A percentile compares a stretch with the other conserved stretches of the same genome.
Evolutionary conservation across 1,284 basidiomycete species (phyloP).

Genomic region (Cerrena zonata): DNA sequence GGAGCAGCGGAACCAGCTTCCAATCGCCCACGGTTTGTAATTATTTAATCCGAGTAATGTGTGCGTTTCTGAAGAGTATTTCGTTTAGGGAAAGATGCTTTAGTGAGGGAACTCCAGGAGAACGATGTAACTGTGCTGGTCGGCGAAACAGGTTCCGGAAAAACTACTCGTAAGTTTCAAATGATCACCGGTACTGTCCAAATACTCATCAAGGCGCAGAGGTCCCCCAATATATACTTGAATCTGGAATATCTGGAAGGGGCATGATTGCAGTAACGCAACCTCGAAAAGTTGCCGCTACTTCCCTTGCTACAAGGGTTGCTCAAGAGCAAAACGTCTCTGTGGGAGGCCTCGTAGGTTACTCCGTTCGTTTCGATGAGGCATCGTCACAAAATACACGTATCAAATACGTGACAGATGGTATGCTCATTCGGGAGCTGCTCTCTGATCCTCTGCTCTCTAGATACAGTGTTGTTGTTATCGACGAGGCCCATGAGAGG

Average conservation of each 20-base stretch:
- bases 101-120: constrained; percentile 67
- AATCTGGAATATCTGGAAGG: constrained; percentile 52
- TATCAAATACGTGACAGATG: constrained; percentile 95
- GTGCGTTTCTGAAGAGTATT: neutral
- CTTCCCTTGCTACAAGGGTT: constrained; percentile 85
- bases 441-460: constrained; percentile 73
- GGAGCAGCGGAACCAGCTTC: constrained; percentile 63
- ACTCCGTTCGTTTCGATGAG: constrained; percentile 95
- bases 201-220: too few relatives aligned
- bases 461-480: constrained; percentile 83
- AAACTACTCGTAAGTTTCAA: constrained; percentile 87
- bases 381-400: constrained; percentile 63
- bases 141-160: constrained; percentile 96
- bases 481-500: constrained; percentile 97
- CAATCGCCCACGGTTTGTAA: constrained; percentile 65
- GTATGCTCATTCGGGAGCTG: constrained; percentile 90
- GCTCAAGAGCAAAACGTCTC: constrained; percentile 73
- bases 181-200: too few relatives aligned
- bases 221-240: constrained; percentile 84
- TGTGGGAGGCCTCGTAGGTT: constrained; percentile 79
- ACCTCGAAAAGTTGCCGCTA: constrained; percentile 89
- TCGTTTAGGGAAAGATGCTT: constrained; percentile 60
- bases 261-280: constrained; percentile 86
- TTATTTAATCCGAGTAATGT: constrained; percentile 1
- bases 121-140: constrained; percentile 89